Evolutionary conservation across 805 yeast genomes (phyloP).

Genomic region (Saturnispora mendoncae): DNA sequence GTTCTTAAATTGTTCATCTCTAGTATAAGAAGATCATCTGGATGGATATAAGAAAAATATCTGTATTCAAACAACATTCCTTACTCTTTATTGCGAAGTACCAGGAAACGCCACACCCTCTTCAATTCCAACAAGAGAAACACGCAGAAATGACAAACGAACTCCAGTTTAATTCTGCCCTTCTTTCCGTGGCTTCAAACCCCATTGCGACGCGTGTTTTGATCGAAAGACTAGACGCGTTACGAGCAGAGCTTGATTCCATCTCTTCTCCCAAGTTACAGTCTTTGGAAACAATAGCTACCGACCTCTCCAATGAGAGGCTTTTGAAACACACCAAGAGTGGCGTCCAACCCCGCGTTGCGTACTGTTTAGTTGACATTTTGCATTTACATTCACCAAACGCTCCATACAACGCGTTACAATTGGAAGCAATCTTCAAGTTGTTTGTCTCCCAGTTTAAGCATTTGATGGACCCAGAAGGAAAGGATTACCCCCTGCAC

Average conservation of each 20-base stretch:
- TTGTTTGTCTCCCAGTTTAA: conserved; percentile 57
- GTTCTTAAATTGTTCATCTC: not conserved
- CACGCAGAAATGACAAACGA: not conserved
- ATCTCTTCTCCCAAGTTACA: conserved; percentile 53
- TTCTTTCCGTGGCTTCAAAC: conserved; percentile 48
- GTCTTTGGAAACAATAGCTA: conserved; percentile 38
- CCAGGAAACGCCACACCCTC: not conserved
- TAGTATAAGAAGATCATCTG: not conserved
- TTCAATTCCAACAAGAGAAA: too few species aligned
- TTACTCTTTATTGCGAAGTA: not conserved
- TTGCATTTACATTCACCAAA: conserved; percentile 78
- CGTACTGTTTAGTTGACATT: conserved; percentile 71
- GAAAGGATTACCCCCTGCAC: conserved; percentile 55
- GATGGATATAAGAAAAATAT: not conserved
- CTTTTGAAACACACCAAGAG: conserved; percentile 49
- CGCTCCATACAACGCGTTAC: conserved; percentile 68
- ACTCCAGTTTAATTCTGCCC: conserved; percentile 17
- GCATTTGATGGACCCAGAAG: conserved; percentile 40
- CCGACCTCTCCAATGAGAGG: conserved; percentile 49
- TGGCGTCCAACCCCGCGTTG: conserved; percentile 61
- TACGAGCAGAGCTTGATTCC: conserved; percentile 56
- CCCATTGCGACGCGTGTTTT: conserved; percentile 58
- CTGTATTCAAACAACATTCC: not conserved
- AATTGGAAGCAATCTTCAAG: conserved; percentile 56
- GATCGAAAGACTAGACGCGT: conserved; percentile 42